Conservation (phyloP, 2,329 filamentous ascomycete genomes). For the Dothistroma pini region DNA sequence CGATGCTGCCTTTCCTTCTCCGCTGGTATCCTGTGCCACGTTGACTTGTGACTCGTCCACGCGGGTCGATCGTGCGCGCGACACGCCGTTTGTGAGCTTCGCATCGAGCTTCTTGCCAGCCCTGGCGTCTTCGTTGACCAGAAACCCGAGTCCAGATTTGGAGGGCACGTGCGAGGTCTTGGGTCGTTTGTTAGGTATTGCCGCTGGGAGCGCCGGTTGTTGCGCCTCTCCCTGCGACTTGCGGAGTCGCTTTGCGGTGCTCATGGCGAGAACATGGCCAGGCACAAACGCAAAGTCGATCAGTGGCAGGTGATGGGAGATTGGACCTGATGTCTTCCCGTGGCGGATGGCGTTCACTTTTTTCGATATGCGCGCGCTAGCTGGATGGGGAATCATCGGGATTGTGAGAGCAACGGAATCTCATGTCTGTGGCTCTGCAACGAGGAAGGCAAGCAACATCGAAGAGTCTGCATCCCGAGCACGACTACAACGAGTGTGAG, state of each 20-base stretch:
- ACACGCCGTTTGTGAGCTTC: conserved; percentile 52
- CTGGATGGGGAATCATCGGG: neutral
- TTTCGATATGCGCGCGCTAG: neutral
- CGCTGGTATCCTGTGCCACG: conserved; percentile 39
- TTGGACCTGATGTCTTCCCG: neutral
- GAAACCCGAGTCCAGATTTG: conserved; percentile 31
- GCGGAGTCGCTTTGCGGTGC: conserved; percentile 34
- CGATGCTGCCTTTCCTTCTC: conserved; percentile 42
- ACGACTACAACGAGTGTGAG: neutral
- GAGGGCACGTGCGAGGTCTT: conserved; percentile 35
- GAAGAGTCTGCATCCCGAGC: neutral
- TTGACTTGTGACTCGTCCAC: conserved; percentile 57
- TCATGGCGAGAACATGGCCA: conserved; percentile 33
- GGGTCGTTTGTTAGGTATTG: conserved; percentile 30
- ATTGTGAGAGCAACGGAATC: neutral
- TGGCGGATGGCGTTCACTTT: neutral
- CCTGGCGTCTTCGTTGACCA: conserved; percentile 36
- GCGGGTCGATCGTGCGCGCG: conserved; percentile 48
- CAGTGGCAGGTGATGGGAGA: neutral
- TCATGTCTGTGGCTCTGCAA: neutral
- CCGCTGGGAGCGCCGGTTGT: conserved; percentile 25
- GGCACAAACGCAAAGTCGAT: neutral
- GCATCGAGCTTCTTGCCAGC: conserved; percentile 40
- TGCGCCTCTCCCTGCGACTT: conserved; percentile 27
- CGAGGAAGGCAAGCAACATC: neutral